These are phyloP conservation scores for Hemisphaericaspora nanyangensis DNA, from an alignment of 805 yeast genomes.

Conservation along the genomic window DNA sequence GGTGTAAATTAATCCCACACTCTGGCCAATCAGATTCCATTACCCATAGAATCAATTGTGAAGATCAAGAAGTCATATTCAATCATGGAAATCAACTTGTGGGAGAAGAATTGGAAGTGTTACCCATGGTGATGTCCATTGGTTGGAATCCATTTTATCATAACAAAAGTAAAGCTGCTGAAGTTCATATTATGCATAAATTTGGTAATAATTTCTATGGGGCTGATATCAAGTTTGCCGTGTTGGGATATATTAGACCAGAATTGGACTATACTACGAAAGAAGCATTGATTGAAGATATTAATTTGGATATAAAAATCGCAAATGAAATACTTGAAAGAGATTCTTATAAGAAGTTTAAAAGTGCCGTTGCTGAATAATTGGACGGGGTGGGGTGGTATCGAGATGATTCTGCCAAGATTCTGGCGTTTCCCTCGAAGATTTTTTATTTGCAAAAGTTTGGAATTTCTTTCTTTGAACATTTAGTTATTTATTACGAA, in stretches of 20 bases:
- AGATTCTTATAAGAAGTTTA: slow-evolving; percentile 13
- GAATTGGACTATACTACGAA: slow-evolving; percentile 80
- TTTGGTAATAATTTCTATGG: slow-evolving; percentile 77
- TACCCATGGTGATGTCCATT: slow-evolving; percentile 92
- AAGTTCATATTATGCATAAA: slow-evolving; percentile 78
- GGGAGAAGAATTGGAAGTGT: slow-evolving; percentile 40
- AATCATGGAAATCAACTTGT: slow-evolving; percentile 56
- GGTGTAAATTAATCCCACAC: slow-evolving; percentile 37
- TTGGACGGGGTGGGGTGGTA: too few species aligned
- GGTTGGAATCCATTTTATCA: slow-evolving; percentile 95
- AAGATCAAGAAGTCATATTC: slow-evolving; percentile 37
- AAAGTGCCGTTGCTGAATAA: too few species aligned
- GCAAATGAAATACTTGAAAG: slow-evolving; percentile 48
- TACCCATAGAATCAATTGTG: slow-evolving; percentile 13
- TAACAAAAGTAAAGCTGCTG: slow-evolving; percentile 78
- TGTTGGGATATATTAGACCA: slow-evolving; percentile 88
- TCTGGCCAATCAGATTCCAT: slow-evolving; percentile 7
- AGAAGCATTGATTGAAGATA: slow-evolving; percentile 84
- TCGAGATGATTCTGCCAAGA: too few species aligned
- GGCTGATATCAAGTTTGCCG: slow-evolving; percentile 60
- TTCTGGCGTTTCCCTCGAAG: too few species aligned
- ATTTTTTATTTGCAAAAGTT: too few species aligned
- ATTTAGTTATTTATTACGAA: too few species aligned
- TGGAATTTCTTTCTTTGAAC: too few species aligned
- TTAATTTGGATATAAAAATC: slow-evolving; percentile 69